Conservation (phyloP, 352 stramenopile species). For the Aphanomyces invadans region DNA sequence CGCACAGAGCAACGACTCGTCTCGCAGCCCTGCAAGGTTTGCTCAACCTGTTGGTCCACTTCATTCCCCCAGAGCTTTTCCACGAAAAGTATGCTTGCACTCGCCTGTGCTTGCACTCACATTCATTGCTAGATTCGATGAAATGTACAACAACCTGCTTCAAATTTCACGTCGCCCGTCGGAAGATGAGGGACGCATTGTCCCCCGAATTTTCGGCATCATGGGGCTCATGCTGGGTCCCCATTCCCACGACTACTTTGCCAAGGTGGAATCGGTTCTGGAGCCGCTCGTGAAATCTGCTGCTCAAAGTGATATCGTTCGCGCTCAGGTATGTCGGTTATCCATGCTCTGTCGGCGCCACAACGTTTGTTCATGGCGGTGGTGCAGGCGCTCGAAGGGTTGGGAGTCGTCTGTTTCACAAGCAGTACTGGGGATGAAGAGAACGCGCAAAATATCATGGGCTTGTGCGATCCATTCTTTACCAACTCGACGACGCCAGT, state of each 20-base stretch:
- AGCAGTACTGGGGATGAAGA: conserved; percentile 65
- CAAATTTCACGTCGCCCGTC: conserved; percentile 58
- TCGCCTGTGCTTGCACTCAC: background rate
- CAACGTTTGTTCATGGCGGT: too few species aligned
- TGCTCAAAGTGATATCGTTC: conserved; percentile 47
- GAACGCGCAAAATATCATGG: conserved; percentile 56
- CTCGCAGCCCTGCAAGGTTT: conserved; percentile 67
- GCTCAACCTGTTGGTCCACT: conserved; percentile 50
- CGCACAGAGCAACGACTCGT: conserved; percentile 55
- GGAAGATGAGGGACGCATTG: conserved; percentile 55
- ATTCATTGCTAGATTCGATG: conserved; percentile 44
- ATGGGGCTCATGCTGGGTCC: conserved; percentile 67
- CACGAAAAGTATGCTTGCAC: conserved; percentile 48
- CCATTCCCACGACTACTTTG: conserved; percentile 70
- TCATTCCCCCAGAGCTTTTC: conserved; percentile 52
- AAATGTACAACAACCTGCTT: conserved; percentile 40
- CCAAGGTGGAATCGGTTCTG: conserved; percentile 59
- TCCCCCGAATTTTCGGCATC: conserved; percentile 59
- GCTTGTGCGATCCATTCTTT: conserved; percentile 60
- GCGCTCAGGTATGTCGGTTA: conserved; percentile 41
- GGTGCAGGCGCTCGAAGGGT: conserved; percentile 48
- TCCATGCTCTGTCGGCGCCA: background rate
- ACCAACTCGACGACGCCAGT: conserved; percentile 47
- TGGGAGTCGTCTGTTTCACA: conserved; percentile 68
- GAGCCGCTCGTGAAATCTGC: conserved; percentile 58